A percentile compares a stretch with the other conserved stretches of the same genome.
Conservation (phyloP, 345 rosid genomes). For the Corymbia maculata region DNA sequence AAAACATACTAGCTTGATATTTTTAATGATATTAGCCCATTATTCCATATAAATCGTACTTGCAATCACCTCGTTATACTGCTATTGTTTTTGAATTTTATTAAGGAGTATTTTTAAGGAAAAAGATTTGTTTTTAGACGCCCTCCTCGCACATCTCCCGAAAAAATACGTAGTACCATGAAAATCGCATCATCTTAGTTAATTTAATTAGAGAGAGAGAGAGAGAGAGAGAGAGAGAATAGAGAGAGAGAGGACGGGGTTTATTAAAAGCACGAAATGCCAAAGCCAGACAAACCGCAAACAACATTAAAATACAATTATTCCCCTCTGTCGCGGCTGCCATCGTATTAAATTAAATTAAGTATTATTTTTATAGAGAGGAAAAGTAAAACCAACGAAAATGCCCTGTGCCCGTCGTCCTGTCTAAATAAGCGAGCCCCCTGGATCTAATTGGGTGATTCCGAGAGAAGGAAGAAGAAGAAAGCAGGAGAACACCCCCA, state of each 20-base stretch:
- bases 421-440: neutral
- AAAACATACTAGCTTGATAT: rapidly evolving
- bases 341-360: neutral
- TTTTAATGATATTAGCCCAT: no score
- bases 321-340: neutral
- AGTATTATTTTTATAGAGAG: neutral
- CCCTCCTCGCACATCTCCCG: rapidly evolving
- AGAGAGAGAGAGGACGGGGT: no score
- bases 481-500: neutral
- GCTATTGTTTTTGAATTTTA: neutral
- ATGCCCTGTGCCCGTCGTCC: neutral
- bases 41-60: rapidly evolving
- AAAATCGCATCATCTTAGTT: neutral
- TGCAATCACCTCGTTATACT: rapidly evolving
- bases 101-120: neutral
- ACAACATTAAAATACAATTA: neutral
- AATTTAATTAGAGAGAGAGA: no score
- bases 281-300: neutral
- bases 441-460: neutral
- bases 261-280: neutral
- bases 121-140: neutral
- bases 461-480: neutral
- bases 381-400: neutral
- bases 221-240: no score
- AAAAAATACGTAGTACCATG: rapidly evolving